phyloP scores from a whole-genome alignment of 805 yeast genomes.

The Hanseniaspora lindneri region DNA sequence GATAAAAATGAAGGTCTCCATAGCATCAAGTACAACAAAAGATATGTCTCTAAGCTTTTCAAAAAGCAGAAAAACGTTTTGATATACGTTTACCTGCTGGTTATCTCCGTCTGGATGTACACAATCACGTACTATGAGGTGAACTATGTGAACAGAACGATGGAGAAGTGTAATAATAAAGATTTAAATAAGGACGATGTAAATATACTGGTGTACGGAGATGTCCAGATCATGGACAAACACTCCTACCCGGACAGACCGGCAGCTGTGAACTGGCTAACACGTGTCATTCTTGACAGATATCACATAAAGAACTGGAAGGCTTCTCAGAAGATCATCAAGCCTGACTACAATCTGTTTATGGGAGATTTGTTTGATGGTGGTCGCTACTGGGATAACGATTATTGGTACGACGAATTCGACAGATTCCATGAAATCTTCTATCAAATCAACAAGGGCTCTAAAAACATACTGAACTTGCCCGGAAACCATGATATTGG shows the following conservation, averaged over 20 bases:
- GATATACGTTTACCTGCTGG: conserved; percentile 18
- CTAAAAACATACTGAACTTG: conserved; percentile 35
- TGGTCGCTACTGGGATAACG: conserved; percentile 74
- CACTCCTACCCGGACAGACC: conserved; percentile 74
- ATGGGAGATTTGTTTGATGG: conserved; percentile 93
- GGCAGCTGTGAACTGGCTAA: conserved; percentile 37
- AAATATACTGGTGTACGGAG: conserved; percentile 49
- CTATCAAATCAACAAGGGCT: conserved; percentile 37
- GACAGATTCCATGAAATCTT: conserved; percentile 57
- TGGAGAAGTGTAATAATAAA: conserved; percentile 49
- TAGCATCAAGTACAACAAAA: conserved; percentile 6
- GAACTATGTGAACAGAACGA: conserved; percentile 34
- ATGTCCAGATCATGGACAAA: conserved; percentile 86
- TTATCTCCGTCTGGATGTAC: conserved; percentile 33
- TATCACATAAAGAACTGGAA: conserved; percentile 69
- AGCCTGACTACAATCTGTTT: conserved; percentile 67
- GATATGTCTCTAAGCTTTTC: background rate
- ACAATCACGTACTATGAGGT: conserved; percentile 46
- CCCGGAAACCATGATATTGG: conserved; percentile 99
- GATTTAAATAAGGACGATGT: conserved; percentile 50
- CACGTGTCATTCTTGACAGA: conserved; percentile 57
- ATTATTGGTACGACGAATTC: conserved; percentile 60
- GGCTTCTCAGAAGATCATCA: conserved; percentile 42
- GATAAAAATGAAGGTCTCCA: background rate
- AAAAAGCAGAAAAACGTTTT: conserved; percentile 15